Evolutionary conservation across 2,329 filamentous ascomycete genomes (phyloP), one percentile per base, ranked within the genome.

Genomic region (Phoma herbarum): DNA sequence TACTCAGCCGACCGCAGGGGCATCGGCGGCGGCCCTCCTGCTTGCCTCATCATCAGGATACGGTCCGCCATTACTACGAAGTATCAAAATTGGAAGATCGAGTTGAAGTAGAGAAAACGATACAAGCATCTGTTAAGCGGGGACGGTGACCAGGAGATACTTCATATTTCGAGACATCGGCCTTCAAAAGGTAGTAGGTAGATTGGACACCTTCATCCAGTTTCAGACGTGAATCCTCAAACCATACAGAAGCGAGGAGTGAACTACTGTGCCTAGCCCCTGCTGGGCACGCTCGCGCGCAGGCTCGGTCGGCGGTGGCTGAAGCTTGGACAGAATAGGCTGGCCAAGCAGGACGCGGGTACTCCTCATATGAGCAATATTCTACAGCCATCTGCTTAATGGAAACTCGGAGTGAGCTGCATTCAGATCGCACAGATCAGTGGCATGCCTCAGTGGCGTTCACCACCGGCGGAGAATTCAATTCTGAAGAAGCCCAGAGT

Each of bases 1-100:
- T 77, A 75, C 23, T 71, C 69, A 41, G 51, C 42, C 23, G 51
- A 53, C 18, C 43, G 31, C 18, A 46, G 26, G 22, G 50, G 50
- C 41, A 35, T 45, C 11, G 16, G 11, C 5, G 50, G 50, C 8
- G 43, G 42, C 7, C 18, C 42, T 25, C 18, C 51, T 37, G 35
- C 26, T 43, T 49, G 45, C 18, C 44, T 48, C 14, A 29, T 11
- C 23, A 35, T 20, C 6, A 43, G 33, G 22, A 46, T 29, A n/a
- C n/a, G 33, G 16, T 53, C 31, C 10, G 25, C 31, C 51, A 53
- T 53, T 6, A 11, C 65, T 41, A 35, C 57, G 6, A 53, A 22
- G 35, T 39, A 39, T 9, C 18, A 39, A 20, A 39, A 39, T 8
- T 28, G 35, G 18, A 9, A 11, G n/a, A 7, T 39, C 18, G n/a